Conservation (phyloP, 192 early-diverging fungal genomes). For the Podila minutissima region DNA sequence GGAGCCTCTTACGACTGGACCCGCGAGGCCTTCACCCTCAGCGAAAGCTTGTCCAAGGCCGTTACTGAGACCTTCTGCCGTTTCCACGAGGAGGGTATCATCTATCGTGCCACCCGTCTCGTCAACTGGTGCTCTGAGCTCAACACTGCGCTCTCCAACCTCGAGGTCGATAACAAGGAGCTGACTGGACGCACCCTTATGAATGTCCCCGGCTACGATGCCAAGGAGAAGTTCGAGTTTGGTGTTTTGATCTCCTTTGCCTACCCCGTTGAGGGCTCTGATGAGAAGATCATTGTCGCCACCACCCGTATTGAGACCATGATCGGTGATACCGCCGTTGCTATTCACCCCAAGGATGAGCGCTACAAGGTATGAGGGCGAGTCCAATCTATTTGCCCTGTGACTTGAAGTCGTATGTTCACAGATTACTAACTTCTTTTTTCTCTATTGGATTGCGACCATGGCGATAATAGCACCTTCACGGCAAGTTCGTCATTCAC, state of each 20-base stretch:
- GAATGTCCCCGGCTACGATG: conserved; percentile 91
- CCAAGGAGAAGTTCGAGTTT: conserved; percentile 97
- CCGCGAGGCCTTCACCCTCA: conserved; percentile 93
- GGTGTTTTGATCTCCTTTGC: conserved; percentile 96
- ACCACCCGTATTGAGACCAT: conserved; percentile 99
- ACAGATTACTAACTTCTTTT: not conserved
- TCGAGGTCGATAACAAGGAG: conserved; percentile 96
- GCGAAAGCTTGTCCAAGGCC: conserved; percentile 81
- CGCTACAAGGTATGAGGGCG: conserved; percentile 77
- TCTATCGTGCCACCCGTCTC: conserved; percentile 96
- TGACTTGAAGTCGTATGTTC: not conserved
- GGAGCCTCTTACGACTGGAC: conserved; percentile 96
- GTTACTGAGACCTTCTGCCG: conserved; percentile 95
- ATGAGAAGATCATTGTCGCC: conserved; percentile 93
- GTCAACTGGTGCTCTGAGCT: conserved; percentile 99
- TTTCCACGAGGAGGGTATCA: conserved; percentile 93
- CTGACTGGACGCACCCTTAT: conserved; percentile 86
- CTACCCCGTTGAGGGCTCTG: conserved; percentile 87
- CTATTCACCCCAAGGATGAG: conserved; percentile 91
- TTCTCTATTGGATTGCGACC: not conserved
- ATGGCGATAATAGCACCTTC: conserved; percentile 69
- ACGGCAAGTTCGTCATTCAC: conserved; percentile 93
- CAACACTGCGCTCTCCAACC: conserved; percentile 95
- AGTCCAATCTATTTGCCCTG: too few relatives aligned
- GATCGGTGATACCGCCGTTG: conserved; percentile 98